phyloP scores from a whole-genome alignment of 371 early-diverging fungal species.

The Zychaea mexicana region DNA sequence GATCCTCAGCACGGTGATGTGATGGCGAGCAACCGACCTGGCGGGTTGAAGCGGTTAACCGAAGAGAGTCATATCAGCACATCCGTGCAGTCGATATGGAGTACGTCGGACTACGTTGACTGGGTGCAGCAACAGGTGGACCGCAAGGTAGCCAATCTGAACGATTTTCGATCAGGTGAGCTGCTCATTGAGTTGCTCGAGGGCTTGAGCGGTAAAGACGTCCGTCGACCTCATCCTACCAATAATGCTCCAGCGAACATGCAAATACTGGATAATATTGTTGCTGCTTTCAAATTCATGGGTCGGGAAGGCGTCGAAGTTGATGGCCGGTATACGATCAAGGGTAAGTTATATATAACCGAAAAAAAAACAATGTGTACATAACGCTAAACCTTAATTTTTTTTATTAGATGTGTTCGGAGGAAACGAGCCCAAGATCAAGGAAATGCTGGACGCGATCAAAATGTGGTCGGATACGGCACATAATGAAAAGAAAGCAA shows the following conservation, averaged over 20 bases:
- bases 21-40: constrained; percentile 15
- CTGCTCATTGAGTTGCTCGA: constrained; percentile 53
- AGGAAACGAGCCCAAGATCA: constrained; percentile 51
- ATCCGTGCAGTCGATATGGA: constrained; percentile 11
- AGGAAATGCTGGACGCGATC: constrained; percentile 49
- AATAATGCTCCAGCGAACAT: constrained; percentile 25
- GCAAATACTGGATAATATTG: constrained; percentile 47
- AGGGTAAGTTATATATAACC: constrained; percentile 32
- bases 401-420: constrained; percentile 40
- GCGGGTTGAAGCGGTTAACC: constrained; percentile 18
- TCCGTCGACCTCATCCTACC: constrained; percentile 28
- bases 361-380: background rate
- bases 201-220: constrained; percentile 46
- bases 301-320: constrained; percentile 54
- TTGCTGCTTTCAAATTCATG: constrained; percentile 64
- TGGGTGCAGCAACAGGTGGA: constrained; percentile 59
- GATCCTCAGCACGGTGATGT: constrained; percentile 41
- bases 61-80: constrained; percentile 15
- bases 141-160: constrained; percentile 18
- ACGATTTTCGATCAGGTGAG: constrained; percentile 53
- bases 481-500: constrained; percentile 26
- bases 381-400: background rate
- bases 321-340: constrained; percentile 55
- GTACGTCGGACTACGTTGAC: constrained; percentile 43
- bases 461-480: constrained; percentile 28